These are phyloP conservation scores for Colletotrichum sp. DNA, from an alignment of 2,329 filamentous ascomycete genomes.

Conservation along the genomic window DNA sequence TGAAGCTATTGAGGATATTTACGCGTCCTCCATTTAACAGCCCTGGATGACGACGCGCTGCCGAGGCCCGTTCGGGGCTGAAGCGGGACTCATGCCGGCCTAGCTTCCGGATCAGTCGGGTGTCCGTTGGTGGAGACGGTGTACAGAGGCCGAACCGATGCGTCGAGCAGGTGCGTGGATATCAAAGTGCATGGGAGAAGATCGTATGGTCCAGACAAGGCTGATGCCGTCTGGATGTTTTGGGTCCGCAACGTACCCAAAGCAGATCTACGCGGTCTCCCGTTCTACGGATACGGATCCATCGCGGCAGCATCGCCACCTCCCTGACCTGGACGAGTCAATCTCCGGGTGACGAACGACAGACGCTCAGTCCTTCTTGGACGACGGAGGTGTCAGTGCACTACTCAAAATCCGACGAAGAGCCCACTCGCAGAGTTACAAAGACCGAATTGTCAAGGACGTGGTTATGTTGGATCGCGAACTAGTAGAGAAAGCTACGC, in stretches of 20 bases:
- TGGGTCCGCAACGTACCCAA: not conserved
- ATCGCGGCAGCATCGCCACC: conserved; percentile 8
- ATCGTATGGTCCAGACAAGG: not conserved
- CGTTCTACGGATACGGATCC: not conserved
- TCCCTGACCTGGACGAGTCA: not conserved
- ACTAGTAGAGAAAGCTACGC: not conserved
- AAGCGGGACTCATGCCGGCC: not conserved
- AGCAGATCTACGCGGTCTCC: not conserved
- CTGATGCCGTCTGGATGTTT: not conserved
- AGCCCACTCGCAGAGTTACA: not conserved
- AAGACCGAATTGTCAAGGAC: not conserved
- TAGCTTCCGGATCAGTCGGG: conserved; percentile 8
- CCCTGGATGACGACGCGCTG: not conserved
- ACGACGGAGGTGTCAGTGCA: not conserved
- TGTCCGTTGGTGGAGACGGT: conserved; percentile 1
- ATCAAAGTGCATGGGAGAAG: not conserved
- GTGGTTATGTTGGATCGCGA: not conserved
- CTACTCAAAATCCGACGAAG: not conserved
- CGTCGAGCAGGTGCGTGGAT: not conserved
- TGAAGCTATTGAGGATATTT: not conserved
- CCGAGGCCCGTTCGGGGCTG: not conserved
- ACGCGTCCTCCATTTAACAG: not conserved
- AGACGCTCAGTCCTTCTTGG: not conserved
- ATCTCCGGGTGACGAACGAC: not conserved
- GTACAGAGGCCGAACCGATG: not conserved